Evolutionary conservation across 345 rosid species (phyloP), one percentile per base, ranked within the genome.

Genomic region (Eutrema yunnanense): DNA sequence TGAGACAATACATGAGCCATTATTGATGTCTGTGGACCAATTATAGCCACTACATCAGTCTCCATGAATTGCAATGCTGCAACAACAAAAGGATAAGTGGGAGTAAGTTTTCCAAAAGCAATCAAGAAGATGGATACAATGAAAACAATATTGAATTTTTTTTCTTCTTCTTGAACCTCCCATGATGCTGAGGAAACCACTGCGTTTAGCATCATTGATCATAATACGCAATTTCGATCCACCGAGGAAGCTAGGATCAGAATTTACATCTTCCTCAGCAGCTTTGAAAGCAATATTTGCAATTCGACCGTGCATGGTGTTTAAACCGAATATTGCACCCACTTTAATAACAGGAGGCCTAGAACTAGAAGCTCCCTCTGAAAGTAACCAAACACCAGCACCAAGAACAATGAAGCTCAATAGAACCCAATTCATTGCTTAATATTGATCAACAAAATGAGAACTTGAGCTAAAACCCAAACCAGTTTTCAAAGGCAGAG

Each of bases 1-100:
- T 91, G 93, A 34, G 97, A 88, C 71, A 94, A 82, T 0, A 89
- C 85, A 47, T 87, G 97, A 44, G 97, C 98, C 92, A 84, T 85
- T 43, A 79, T 85, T 46, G 97, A 74, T 71, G 6, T 80, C 72
- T 94, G 98, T 54, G 98, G 97, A 70, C 97, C 96, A 65, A 94
- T 84, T 65, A 94, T 92, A 59, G 98, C 97, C 0, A 94, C 87
- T 0, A 82, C 86, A 80, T 94, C 88, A 59, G 80, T 84, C 86
- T 91, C 92, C 97, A 94, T 91, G 74, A 84, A 91, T 64, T 83
- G 87, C 55, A 91, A 80, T 19, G 97, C 87, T 86, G 85, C 36
- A 64, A 70, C 46, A 65, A 60, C 29, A 69, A 61, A 10, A 69
- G 16, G 34, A 13, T 19, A 43, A 49, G 8, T 27, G 11, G 29